Base-by-base conservation (phyloP, 306 rosid genomes). In the Clitoria ternatea region DNA sequence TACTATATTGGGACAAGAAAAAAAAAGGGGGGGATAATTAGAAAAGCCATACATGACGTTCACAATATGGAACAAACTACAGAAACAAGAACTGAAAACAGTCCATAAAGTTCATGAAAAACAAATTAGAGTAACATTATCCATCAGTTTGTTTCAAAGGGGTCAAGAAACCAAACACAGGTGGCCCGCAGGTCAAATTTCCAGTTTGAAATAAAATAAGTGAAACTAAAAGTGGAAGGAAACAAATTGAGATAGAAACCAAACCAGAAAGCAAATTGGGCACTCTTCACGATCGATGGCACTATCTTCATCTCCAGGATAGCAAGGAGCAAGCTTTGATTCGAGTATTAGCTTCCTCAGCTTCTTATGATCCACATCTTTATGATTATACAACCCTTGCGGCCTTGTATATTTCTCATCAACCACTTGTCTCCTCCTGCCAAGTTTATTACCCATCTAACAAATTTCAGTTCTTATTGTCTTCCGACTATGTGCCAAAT, bases 311-410 rank as follows among this genome's bases (percentile, higher is more conserved):
- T 89, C 95, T 67, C 99, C 99, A 11, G 99, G 99, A 80, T 77
- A 89, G 83, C 99, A 95, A 15, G 99, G 99, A 67, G 99, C 99
- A 55, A 95, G 88, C 85, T 95, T 95, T 7, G 96, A 89, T 59
- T 95, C 97, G 1, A 89, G 96, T 81, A 95, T 95, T 60, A 95
- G 90, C 82, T 95, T 95, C 83, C 85, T 86, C 69, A 95, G 96
- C 83, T 95, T 95, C 86, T 95, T 95, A 66, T 91, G 97, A 86
- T 95, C 99, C 45, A 95, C 97, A 82, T 95, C 97, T 84, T 87
- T 95, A 74, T 89, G 99, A 83, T 85, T 88, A 80, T 91, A 91
- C 83, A 95, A 88, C 10, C 99, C 99, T 79, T 95, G 99, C 1
- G 99, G 99, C 79, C 77, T 85, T 33, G 99, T 95, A 81, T 86